Base-by-base conservation (phyloP, 192 early-diverging fungal species). In the Backusella mclennaniae region DNA sequence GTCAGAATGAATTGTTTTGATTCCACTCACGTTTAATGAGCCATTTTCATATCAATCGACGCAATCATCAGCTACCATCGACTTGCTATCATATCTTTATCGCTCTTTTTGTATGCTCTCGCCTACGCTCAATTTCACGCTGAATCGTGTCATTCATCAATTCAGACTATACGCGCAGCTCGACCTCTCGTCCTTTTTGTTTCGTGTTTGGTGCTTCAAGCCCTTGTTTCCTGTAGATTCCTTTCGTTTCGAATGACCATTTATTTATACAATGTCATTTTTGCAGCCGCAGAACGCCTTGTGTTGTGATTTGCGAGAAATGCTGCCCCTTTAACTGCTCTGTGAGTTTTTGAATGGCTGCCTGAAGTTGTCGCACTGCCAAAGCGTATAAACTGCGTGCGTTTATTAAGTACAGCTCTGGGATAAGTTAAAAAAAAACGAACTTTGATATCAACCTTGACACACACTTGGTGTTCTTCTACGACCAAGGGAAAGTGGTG, bases 371-470 rank as follows among this genome's bases (percentile, higher is more conserved):
- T 21, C 84, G 83, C 14, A 87, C 71, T 68, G 90, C 85, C 26
- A 81, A 82, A 8, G 79, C 76, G 38, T 85, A 83, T 6, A 94
- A 80, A 7, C 92, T 91, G 36, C 74, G 81, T 4, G 83, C 78
- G 41, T 85, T 83, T 36, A 87, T 84, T 14, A 93, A 56, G 17
- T 82, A 76, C 17, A 92, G 46, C 66, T 91, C 88, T 1, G 93
- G 92, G 93, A 77, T 94, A 94, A 9, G 91, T 87, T 73, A 86
- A 88, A 15, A 91, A 83, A 70, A 94, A 88, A 71, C 87, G 88
- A 73, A 89, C 81, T 21, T 85, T 83, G 26, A 89, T 67, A 73
- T 89, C 88, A 11, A 89, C 79, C 1, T 74, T 81, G 5, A 84
- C 80, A 78, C 84, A 79, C 42, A 80, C 79, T 35, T 86, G 83